Evolutionary conservation across 495 filamentous ascomycete species (phyloP).

Genomic region (Bombardia bombarda): DNA sequence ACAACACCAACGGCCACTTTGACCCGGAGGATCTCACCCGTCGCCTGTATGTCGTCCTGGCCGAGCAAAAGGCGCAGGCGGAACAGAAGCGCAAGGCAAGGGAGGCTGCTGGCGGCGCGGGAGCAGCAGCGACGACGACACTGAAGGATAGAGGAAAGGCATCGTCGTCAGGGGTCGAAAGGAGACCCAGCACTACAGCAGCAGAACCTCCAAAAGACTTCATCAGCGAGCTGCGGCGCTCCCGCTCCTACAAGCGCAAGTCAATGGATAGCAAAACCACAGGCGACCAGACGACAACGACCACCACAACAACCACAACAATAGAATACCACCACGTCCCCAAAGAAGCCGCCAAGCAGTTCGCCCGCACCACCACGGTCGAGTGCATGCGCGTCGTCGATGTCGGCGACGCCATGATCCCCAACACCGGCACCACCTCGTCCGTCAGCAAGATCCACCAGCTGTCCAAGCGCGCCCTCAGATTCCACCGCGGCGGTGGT

Average conservation of each 20-base stretch:
- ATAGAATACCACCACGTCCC: slow-evolving; percentile 31
- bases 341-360: slow-evolving; percentile 39
- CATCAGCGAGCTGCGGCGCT: slow-evolving; percentile 10
- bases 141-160: not conserved
- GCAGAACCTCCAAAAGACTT: slow-evolving; percentile 3
- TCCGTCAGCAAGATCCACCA: slow-evolving; percentile 8
- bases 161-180: too few species aligned
- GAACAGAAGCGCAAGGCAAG: slow-evolving; percentile 8
- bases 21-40: slow-evolving; percentile 43
- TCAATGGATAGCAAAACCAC: not conserved
- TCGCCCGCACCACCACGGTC: slow-evolving; percentile 38
- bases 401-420: slow-evolving; percentile 2
- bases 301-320: not conserved
- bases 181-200: not conserved
- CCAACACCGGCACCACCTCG: too few species aligned
- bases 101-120: not conserved
- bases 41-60: slow-evolving; percentile 36
- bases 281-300: not conserved
- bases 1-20: slow-evolving; percentile 30
- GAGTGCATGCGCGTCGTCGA: slow-evolving; percentile 26
- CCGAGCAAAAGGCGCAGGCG: slow-evolving; percentile 29
- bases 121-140: not conserved
- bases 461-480: slow-evolving; percentile 26
- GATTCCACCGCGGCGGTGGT: slow-evolving; percentile 20
- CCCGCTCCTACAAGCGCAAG: slow-evolving; percentile 15